Conservation (phyloP, 73 alveolate species). For the Paramecium sonneborni region DNA sequence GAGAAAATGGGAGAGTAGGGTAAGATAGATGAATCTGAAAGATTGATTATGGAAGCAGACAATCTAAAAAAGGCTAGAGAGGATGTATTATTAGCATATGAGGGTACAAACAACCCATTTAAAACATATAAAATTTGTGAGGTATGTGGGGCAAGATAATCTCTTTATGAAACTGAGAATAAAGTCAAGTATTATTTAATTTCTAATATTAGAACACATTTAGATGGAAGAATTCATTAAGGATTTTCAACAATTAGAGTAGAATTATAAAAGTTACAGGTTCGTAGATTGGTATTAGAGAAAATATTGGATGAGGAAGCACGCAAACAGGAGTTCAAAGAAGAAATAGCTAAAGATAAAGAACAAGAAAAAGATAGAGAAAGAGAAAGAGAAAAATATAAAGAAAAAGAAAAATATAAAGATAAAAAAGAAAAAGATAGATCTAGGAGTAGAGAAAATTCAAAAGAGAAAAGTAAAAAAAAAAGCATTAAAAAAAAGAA, state of each 20-base stretch:
- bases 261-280: background rate
- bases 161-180: constrained; percentile 41
- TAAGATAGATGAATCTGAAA: constrained; percentile 35
- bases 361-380: background rate
- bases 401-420: background rate
- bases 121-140: constrained; percentile 57
- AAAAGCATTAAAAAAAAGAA: constrained; percentile 15
- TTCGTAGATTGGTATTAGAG: constrained; percentile 4
- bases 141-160: constrained; percentile 53
- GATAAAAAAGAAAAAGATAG: constrained; percentile 13
- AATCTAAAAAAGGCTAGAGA: constrained; percentile 45
- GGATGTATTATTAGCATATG: constrained; percentile 50
- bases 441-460: background rate
- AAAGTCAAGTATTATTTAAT: background rate
- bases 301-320: constrained; percentile 33
- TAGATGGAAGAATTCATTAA: constrained; percentile 55
- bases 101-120: constrained; percentile 46
- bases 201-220: background rate
- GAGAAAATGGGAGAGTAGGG: constrained; percentile 58
- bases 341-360: background rate
- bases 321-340: background rate
- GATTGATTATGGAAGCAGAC: constrained; percentile 7
- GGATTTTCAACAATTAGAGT: constrained; percentile 34
- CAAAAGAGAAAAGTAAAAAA: background rate
- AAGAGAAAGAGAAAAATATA: background rate